Evolutionary conservation across 164 flowering plant species (phyloP).

Genomic region (Umbilicus rupestris): DNA sequence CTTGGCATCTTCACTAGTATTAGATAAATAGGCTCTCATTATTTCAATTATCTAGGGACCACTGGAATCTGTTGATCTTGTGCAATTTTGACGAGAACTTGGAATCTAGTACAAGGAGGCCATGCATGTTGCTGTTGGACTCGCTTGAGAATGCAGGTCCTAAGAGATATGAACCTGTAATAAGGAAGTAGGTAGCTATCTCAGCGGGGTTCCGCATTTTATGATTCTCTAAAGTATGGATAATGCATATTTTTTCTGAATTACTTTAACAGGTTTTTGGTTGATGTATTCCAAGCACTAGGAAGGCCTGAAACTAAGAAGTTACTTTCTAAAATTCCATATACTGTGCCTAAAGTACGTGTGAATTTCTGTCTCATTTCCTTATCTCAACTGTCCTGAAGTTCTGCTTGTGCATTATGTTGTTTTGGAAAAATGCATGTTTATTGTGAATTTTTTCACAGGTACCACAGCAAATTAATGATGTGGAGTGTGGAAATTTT

Average conservation of each 20-base stretch:
- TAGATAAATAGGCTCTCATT: background rate
- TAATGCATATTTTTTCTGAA: background rate
- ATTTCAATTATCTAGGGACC: background rate
- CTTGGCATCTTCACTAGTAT: background rate
- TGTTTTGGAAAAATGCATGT: background rate
- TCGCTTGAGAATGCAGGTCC: constrained; percentile 4
- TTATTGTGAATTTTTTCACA: background rate
- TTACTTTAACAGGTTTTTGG: background rate
- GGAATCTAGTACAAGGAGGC: constrained; percentile 3
- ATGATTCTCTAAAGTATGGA: background rate
- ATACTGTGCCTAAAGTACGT: background rate
- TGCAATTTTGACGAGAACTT: background rate
- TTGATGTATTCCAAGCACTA: background rate
- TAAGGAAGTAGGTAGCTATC: constrained; percentile 5
- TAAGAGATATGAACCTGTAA: background rate
- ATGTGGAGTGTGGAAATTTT: background rate
- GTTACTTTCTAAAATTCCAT: background rate
- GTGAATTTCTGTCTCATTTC: background rate
- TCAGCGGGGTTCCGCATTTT: background rate
- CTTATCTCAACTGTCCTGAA: background rate
- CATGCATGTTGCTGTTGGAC: constrained; percentile 4
- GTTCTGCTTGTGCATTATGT: background rate
- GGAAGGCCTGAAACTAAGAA: constrained; percentile 5
- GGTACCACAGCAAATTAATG: background rate
- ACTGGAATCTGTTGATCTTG: constrained; percentile 6